Percentiles rank a stretch among this genome's conserved stretches.
Evolutionary conservation across 129 eudicot genomes (phyloP).

Genomic region (sunflower (Helianthus annuus)): HanXRQr2.0-SUNRISE NC_035441.2:140858379-140858878

Average conservation of each 20-base stretch:
- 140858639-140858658: constrained; percentile 6
- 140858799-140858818: constrained; percentile 78
- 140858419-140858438: constrained; percentile 48
- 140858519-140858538: too few relatives aligned
- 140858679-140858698: constrained; percentile 5
- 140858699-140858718: constrained; percentile 16
- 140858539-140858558: constrained; percentile 51
- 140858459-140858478: constrained; percentile 94
- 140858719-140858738: constrained; percentile 18
- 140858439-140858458: constrained; percentile 66
- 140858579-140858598: too few relatives aligned
- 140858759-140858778: constrained; percentile 17
- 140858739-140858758: not conserved
- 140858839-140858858: constrained; percentile 93
- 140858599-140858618: too few relatives aligned
- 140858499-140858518: constrained; percentile 33
- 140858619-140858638: not conserved
- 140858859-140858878: constrained; percentile 94
- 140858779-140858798: constrained; percentile 58
- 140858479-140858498: constrained; percentile 93
- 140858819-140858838: constrained; percentile 84
- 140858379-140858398: constrained; percentile 51
- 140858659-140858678: not conserved
- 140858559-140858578: not conserved
- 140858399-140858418: constrained; percentile 56